phyloP scores from a whole-genome alignment of 768 basidiomycete genomes.

The Lactarius evosmus region DNA sequence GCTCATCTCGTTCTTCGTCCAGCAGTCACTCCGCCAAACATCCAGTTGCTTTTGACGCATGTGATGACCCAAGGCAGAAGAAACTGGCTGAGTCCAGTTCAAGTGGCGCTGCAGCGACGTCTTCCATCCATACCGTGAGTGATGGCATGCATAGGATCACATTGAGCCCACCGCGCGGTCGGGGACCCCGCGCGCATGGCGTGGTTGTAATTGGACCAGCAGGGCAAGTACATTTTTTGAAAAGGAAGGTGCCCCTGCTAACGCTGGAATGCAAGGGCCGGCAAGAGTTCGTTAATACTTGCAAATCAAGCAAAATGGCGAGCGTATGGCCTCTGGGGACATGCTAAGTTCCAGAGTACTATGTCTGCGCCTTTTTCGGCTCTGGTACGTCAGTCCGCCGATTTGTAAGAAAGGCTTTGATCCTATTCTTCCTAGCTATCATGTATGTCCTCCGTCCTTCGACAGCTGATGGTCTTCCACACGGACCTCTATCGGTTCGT shows the following conservation, averaged over 20 bases:
- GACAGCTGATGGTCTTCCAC: constrained; percentile 72
- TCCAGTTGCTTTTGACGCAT: not conserved
- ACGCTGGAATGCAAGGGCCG: constrained; percentile 43
- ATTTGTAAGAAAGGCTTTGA: constrained; percentile 6
- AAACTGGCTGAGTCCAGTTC: constrained; percentile 9
- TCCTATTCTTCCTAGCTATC: constrained; percentile 43
- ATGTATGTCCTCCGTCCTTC: constrained; percentile 66
- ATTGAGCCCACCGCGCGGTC: constrained; percentile 42
- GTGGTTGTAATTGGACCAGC: constrained; percentile 62
- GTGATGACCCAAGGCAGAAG: constrained; percentile 4
- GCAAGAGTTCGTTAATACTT: constrained; percentile 71
- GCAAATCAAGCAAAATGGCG: constrained; percentile 72
- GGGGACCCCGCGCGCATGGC: constrained; percentile 50
- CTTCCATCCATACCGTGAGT: constrained; percentile 34
- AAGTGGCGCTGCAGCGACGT: constrained; percentile 9
- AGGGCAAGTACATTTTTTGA: constrained; percentile 43
- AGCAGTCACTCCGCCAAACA: constrained; percentile 34
- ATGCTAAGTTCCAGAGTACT: constrained; percentile 65
- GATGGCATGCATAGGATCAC: constrained; percentile 47
- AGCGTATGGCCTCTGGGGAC: constrained; percentile 70
- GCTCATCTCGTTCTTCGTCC: constrained; percentile 44
- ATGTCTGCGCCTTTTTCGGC: constrained; percentile 70
- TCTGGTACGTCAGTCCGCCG: constrained; percentile 41
- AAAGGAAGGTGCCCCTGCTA: not conserved
- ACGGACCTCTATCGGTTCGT: constrained; percentile 69